These are phyloP conservation scores for Astrothelium subdiscretum DNA, from an alignment of 495 filamentous ascomycete species.

Conservation along the genomic window DNA sequence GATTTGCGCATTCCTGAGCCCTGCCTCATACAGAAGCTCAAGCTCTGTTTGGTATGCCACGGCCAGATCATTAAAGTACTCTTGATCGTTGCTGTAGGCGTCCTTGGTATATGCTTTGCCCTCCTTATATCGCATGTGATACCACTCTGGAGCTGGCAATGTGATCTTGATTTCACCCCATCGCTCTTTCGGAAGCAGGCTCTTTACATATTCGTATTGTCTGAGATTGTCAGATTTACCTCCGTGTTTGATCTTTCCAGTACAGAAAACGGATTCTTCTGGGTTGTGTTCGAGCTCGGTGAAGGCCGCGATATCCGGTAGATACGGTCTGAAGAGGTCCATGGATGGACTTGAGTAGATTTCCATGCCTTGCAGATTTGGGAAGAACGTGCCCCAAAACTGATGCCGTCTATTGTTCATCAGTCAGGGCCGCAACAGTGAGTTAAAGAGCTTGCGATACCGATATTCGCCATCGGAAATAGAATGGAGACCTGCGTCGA, in stretches of 20 bases:
- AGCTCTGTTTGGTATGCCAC: constrained; percentile 27
- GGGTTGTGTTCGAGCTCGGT: constrained; percentile 60
- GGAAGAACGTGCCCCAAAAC: constrained; percentile 4
- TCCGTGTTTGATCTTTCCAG: constrained; percentile 23
- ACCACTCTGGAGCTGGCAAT: constrained; percentile 25
- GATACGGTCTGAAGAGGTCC: constrained; percentile 59
- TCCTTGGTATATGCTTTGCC: constrained; percentile 22
- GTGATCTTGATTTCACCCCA: constrained; percentile 30
- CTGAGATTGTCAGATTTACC: constrained; percentile 22
- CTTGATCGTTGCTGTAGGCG: constrained; percentile 25
- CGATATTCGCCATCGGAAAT: constrained; percentile 63
- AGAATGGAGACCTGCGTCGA: constrained; percentile 48
- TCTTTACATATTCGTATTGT: constrained; percentile 27
- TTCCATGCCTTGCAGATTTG: constrained; percentile 3
- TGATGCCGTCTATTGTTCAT: constrained; percentile 52
- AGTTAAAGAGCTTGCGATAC: constrained; percentile 54
- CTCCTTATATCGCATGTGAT: constrained; percentile 25
- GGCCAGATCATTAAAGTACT: constrained; percentile 28
- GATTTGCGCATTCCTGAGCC: constrained; percentile 15
- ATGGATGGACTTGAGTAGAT: constrained; percentile 40
- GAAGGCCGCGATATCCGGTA: constrained; percentile 71
- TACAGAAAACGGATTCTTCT: constrained; percentile 59
- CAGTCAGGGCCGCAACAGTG: constrained; percentile 27
- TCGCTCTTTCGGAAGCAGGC: constrained; percentile 20
- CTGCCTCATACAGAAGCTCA: constrained; percentile 18